These are phyloP conservation scores for Macrophomina tecta DNA, from an alignment of 2,329 filamentous ascomycete genomes.

Conservation along the genomic window DNA sequence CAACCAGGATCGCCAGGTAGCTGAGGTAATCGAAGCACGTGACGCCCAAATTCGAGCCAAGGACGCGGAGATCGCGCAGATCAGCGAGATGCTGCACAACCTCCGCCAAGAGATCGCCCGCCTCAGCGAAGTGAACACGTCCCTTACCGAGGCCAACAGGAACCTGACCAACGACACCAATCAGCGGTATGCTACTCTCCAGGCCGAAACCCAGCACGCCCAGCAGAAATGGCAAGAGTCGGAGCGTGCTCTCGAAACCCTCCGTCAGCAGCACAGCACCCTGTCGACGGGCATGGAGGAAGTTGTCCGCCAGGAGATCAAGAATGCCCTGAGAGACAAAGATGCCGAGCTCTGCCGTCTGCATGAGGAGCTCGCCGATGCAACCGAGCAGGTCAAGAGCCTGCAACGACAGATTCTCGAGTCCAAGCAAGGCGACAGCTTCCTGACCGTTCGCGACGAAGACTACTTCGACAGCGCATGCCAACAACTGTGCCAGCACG, in stretches of 20 bases:
- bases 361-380: slow-evolving; percentile 76
- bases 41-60: slow-evolving; percentile 77
- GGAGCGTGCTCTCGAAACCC: slow-evolving; percentile 71
- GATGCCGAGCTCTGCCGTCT: slow-evolving; percentile 82
- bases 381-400: slow-evolving; percentile 65
- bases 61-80: slow-evolving; percentile 83
- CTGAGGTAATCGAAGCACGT: slow-evolving; percentile 65
- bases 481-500: slow-evolving; percentile 91
- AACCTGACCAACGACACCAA: slow-evolving; percentile 78
- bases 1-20: slow-evolving; percentile 55
- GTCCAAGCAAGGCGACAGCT: slow-evolving; percentile 68
- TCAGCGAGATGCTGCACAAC: slow-evolving; percentile 78
- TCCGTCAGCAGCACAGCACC: slow-evolving; percentile 67
- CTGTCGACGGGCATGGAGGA: slow-evolving; percentile 68
- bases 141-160: slow-evolving; percentile 76
- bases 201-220: slow-evolving; percentile 66
- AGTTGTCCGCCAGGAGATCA: slow-evolving; percentile 66
- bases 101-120: slow-evolving; percentile 82
- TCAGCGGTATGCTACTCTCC: slow-evolving; percentile 71
- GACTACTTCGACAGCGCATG: slow-evolving; percentile 96
- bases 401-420: slow-evolving; percentile 66
- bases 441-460: slow-evolving; percentile 82
- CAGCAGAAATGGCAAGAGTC: slow-evolving; percentile 64
- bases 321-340: slow-evolving; percentile 74
- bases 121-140: slow-evolving; percentile 81